These are phyloP conservation scores for Trypanosoma brucei DNA, from an alignment of 208 protist species.

Conservation along the genomic window DNA sequence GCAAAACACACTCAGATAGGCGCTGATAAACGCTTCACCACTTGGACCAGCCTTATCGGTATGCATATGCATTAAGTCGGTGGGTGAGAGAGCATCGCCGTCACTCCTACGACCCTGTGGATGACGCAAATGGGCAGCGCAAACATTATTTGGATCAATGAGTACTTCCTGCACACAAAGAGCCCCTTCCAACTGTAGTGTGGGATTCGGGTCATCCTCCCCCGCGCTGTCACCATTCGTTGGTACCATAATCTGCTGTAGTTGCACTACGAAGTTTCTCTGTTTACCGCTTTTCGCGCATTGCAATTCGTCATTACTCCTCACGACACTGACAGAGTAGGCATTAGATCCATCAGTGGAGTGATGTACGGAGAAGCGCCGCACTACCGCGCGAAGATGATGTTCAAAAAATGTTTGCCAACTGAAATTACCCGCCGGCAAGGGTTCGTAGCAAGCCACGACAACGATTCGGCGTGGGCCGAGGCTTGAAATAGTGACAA, in stretches of 20 bases:
- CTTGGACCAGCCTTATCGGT: not conserved
- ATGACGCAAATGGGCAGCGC: conserved; percentile 25
- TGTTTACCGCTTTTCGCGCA: conserved; percentile 6
- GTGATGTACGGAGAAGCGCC: conserved; percentile 10
- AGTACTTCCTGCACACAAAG: conserved; percentile 44
- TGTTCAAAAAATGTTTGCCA: conserved; percentile 14
- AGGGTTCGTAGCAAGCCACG: conserved; percentile 55
- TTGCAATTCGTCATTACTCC: conserved; percentile 9
- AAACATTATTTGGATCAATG: conserved; percentile 31
- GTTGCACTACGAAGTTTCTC: conserved; percentile 35
- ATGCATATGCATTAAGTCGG: not conserved
- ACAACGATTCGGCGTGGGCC: conserved; percentile 51
- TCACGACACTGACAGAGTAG: conserved; percentile 4
- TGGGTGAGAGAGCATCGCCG: not conserved
- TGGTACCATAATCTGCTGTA: conserved; percentile 35
- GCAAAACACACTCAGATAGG: conserved; percentile 61
- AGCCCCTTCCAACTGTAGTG: conserved; percentile 33
- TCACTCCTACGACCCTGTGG: not conserved
- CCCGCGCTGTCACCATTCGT: conserved; percentile 30
- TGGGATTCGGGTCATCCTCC: conserved; percentile 35
- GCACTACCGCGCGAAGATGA: conserved; percentile 11
- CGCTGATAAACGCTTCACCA: conserved; percentile 4
- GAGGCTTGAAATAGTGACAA: conserved; percentile 38
- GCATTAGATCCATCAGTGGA: not conserved
- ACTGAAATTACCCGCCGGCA: not conserved